Evolutionary conservation across 169 alveolate species (phyloP).

Genomic region (Cyclospora cayetanensis): DNA sequence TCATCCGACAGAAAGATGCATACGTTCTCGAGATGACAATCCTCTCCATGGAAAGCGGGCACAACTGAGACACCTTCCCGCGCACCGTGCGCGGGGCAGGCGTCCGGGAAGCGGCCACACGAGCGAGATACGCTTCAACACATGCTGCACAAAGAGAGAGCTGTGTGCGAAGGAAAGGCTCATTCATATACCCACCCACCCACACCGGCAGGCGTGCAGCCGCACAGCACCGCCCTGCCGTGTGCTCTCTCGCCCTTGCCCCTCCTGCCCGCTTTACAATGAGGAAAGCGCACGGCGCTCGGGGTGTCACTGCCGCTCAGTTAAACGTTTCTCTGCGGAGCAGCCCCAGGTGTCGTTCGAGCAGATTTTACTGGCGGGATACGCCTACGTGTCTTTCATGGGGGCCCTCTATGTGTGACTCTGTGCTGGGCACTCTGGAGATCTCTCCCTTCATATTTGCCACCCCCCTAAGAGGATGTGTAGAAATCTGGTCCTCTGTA

Average conservation of each 20-base stretch:
- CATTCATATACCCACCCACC: background rate
- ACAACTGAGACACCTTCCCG: background rate
- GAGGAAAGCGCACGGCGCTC: background rate
- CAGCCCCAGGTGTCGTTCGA: too few species aligned
- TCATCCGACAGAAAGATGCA: background rate
- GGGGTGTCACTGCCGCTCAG: background rate
- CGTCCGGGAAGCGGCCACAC: background rate
- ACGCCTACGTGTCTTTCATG: too few species aligned
- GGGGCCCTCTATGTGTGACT: too few species aligned
- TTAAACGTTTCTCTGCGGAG: background rate
- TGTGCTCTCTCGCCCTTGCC: too few species aligned
- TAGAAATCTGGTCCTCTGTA: too few species aligned
- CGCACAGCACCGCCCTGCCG: constrained; percentile 12
- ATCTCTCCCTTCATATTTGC: too few species aligned
- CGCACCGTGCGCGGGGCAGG: background rate
- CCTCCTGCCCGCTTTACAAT: background rate
- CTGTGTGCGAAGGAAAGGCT: too few species aligned
- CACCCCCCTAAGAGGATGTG: too few species aligned
- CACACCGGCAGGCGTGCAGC: background rate
- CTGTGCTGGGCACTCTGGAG: too few species aligned
- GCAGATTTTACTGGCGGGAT: too few species aligned
- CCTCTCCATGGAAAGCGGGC: background rate
- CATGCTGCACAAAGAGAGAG: background rate
- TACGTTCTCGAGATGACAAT: background rate
- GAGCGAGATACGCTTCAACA: background rate